Evolutionary conservation across 257 asterid species (phyloP).

Genomic region (Gentiana macrophylla): DNA sequence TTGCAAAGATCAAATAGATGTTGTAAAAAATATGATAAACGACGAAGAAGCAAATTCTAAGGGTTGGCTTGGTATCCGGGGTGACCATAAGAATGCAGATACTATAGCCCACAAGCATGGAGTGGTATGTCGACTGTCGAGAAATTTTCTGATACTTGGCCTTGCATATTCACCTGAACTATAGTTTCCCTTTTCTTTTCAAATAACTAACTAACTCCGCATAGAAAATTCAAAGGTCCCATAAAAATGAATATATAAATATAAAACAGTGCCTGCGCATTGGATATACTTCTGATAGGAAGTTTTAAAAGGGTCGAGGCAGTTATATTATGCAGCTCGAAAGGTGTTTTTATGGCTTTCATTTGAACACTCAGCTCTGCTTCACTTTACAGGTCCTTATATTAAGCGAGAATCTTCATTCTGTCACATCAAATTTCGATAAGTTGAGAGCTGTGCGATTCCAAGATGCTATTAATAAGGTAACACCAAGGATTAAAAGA

Average conservation of each 20-base stretch:
- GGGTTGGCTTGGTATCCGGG: slow-evolving; percentile 80
- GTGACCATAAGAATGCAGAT: slow-evolving; percentile 53
- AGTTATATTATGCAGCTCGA: too few species aligned
- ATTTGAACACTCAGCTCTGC: neutral
- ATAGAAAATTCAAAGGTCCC: too few species aligned
- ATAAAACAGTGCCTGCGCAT: too few species aligned
- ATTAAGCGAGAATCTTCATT: slow-evolving; percentile 80
- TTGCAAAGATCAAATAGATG: slow-evolving; percentile 91
- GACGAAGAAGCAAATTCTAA: slow-evolving; percentile 67
- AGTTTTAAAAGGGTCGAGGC: neutral
- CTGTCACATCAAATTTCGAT: slow-evolving; percentile 83
- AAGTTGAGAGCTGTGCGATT: slow-evolving; percentile 87
- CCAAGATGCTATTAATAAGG: slow-evolving; percentile 85
- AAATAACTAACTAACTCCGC: neutral
- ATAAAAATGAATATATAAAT: too few species aligned
- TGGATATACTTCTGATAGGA: too few species aligned
- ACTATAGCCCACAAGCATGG: slow-evolving; percentile 94
- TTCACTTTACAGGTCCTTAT: slow-evolving; percentile 58
- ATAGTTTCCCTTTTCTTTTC: neutral
- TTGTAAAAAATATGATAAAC: slow-evolving; percentile 57
- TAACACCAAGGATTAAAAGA: slow-evolving; percentile 63
- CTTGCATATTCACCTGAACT: neutral
- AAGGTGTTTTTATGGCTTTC: neutral
- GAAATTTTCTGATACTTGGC: neutral
- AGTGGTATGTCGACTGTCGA: slow-evolving; percentile 40